These are phyloP conservation scores for Erodium texanum DNA, from an alignment of 441 rosid genomes.

Conservation along the genomic window DNA sequence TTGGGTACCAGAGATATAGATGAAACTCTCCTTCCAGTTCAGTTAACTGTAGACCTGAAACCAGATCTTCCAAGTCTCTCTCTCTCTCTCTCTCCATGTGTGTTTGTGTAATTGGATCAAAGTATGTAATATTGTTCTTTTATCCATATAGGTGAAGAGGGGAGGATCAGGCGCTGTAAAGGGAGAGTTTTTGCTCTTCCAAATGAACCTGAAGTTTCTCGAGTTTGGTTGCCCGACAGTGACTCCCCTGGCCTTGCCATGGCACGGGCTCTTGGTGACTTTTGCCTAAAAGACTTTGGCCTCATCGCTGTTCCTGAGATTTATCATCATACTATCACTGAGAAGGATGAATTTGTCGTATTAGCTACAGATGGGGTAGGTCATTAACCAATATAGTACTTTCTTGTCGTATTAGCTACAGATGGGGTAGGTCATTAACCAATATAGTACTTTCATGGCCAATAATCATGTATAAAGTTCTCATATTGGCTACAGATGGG, in stretches of 20 bases:
- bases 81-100: neutral
- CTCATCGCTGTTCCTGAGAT: neutral
- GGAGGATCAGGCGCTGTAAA: neutral
- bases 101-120: neutral
- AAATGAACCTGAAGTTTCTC: neutral
- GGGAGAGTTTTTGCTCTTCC: constrained; percentile 4
- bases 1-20: neutral
- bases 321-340: neutral
- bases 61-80: neutral
- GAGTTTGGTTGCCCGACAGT: neutral
- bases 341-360: neutral
- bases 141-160: neutral
- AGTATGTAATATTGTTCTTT: neutral
- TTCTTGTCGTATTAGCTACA: neutral
- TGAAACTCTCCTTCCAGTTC: neutral
- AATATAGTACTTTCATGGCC: too few species aligned
- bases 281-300: neutral
- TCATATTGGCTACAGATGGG: neutral
- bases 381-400: too few species aligned
- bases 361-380: constrained; percentile 1
- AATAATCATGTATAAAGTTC: too few species aligned
- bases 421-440: neutral
- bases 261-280: neutral
- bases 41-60: constrained; percentile 1
- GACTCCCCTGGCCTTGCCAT: neutral